Evolutionary conservation across 1,284 basidiomycete species (phyloP).

Genomic region (Cryptococcus sp.): DNA sequence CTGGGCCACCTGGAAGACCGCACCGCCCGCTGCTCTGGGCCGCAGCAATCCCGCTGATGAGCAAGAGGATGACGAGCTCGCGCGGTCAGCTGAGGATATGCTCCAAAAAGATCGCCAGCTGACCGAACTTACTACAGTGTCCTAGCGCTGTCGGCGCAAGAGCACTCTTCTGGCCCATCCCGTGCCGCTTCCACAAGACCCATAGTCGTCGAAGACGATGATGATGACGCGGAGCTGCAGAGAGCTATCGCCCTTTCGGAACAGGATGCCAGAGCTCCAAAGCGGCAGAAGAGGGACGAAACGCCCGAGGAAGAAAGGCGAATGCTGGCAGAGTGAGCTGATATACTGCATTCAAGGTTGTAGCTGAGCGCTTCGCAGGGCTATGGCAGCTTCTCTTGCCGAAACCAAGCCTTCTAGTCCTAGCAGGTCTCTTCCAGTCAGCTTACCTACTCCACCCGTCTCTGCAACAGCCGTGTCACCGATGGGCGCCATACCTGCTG

Average conservation of each 20-base stretch:
- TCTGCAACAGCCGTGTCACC: neutral
- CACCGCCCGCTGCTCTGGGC: slow-evolving; percentile 21
- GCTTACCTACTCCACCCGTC: neutral
- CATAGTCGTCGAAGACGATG: slow-evolving; percentile 19
- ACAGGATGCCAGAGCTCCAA: slow-evolving; percentile 30
- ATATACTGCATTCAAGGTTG: neutral
- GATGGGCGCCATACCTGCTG: neutral
- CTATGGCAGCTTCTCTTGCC: slow-evolving; percentile 37
- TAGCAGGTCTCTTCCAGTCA: neutral
- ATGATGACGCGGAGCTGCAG: slow-evolving; percentile 41
- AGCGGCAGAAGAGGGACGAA: slow-evolving; percentile 31
- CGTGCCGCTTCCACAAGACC: slow-evolving; percentile 7
- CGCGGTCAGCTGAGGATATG: slow-evolving; percentile 24
- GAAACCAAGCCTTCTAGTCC: slow-evolving; percentile 4
- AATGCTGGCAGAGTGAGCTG: slow-evolving; percentile 42
- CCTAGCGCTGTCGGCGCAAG: slow-evolving; percentile 31
- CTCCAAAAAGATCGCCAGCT: neutral
- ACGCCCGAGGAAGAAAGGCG: slow-evolving; percentile 45
- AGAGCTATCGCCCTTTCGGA: slow-evolving; percentile 30
- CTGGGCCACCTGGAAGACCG: slow-evolving; percentile 43
- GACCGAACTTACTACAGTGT: slow-evolving; percentile 18
- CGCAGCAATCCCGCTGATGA: neutral
- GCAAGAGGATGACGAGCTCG: slow-evolving; percentile 43
- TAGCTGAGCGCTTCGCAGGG: slow-evolving; percentile 19
- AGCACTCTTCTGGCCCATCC: slow-evolving; percentile 17